A percentile compares a stretch with the other conserved stretches of the same genome.
Conservation (phyloP, 1,284 basidiomycete species). For the Sanghuangporus sanghuang region DNA sequence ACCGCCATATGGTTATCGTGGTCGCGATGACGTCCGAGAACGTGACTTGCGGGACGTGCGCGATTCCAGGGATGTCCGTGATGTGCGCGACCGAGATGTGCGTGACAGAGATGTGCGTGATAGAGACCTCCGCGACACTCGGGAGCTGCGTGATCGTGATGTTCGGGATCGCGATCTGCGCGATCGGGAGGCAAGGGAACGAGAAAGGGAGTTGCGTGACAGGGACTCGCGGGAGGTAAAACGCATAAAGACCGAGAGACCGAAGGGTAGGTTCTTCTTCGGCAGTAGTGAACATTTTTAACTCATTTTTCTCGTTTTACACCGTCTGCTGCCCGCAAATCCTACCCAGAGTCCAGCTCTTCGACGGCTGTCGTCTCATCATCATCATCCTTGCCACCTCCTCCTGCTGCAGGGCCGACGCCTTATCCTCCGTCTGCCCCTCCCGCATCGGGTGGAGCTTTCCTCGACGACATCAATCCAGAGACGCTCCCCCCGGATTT, state of each 20-base stretch:
- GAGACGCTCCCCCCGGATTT: constrained; percentile 43
- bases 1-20: constrained; percentile 20
- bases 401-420: constrained; percentile 28
- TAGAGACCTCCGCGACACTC: constrained; percentile 4
- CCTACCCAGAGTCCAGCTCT: constrained; percentile 13
- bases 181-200: not conserved
- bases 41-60: constrained; percentile 11
- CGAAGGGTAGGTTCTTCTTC: constrained; percentile 27
- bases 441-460: constrained; percentile 20
- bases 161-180: constrained; percentile 1
- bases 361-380: constrained; percentile 22
- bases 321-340: constrained; percentile 4
- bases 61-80: constrained; percentile 11
- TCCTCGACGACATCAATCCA: constrained; percentile 45
- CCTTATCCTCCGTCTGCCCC: constrained; percentile 29
- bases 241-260: constrained; percentile 35
- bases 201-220: constrained; percentile 24
- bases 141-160: constrained; percentile 8
- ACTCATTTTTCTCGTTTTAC: not conserved
- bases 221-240: constrained; percentile 27
- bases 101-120: constrained; percentile 23
- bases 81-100: constrained; percentile 22
- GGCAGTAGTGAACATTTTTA: not conserved
- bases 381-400: constrained; percentile 25
- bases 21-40: constrained; percentile 21